Conservation (phyloP, 2,329 filamentous ascomycete species). For the Aspergillus pseudonomiae region DNA sequence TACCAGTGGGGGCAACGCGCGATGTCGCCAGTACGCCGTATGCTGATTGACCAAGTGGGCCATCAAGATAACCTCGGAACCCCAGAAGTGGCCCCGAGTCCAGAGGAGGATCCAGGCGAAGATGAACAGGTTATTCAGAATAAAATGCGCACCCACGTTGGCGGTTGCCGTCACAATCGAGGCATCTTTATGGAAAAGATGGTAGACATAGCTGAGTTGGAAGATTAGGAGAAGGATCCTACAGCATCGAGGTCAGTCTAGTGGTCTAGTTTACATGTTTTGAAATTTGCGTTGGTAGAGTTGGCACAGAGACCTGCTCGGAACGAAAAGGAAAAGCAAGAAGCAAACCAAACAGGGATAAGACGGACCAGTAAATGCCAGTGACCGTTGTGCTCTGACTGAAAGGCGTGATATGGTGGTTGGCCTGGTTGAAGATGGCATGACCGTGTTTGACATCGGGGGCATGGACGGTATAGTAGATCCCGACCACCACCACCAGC, state of each 20-base stretch:
- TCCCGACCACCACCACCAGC: constrained; percentile 68
- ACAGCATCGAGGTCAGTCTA: background rate
- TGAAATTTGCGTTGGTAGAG: background rate
- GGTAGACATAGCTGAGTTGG: constrained; percentile 74
- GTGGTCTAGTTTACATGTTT: background rate
- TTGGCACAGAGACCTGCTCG: background rate
- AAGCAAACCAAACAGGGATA: background rate
- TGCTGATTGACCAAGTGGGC: constrained; percentile 82
- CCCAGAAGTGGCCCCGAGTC: constrained; percentile 73
- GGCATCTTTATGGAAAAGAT: constrained; percentile 71
- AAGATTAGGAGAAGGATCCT: constrained; percentile 75
- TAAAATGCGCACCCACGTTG: constrained; percentile 81
- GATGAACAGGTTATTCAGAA: constrained; percentile 80
- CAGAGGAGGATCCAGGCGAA: constrained; percentile 84
- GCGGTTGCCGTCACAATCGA: constrained; percentile 69
- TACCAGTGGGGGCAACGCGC: constrained; percentile 70
- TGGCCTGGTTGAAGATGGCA: constrained; percentile 76
- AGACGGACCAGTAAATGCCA: constrained; percentile 72
- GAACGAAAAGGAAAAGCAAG: background rate
- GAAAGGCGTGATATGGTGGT: constrained; percentile 70
- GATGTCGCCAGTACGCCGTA: constrained; percentile 78
- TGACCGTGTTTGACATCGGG: constrained; percentile 63
- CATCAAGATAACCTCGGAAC: constrained; percentile 74
- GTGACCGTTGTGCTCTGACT: constrained; percentile 67
- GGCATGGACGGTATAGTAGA: constrained; percentile 72